phyloP scores from a whole-genome alignment of 1,139 yeast genomes.

The Sugiyamaella paludigena region DNA sequence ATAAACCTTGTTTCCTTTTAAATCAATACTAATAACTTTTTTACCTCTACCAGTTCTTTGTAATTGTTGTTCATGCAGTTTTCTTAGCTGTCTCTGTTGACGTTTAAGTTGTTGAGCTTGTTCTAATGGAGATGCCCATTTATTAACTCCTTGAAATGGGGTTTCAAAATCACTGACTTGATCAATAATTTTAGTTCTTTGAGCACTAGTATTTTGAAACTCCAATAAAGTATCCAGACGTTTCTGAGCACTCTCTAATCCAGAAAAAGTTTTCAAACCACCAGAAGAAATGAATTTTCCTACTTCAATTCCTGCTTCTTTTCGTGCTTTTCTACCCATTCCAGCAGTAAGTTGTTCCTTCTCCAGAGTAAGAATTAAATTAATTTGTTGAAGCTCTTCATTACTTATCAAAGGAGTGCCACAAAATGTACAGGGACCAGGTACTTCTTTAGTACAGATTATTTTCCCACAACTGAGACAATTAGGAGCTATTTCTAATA shows the following conservation, averaged over 20 bases:
- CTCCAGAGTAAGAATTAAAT: conserved; percentile 37
- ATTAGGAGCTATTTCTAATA: conserved; percentile 88
- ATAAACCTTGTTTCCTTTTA: conserved; percentile 74
- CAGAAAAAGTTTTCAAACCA: conserved; percentile 33
- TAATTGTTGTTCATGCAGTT: conserved; percentile 56
- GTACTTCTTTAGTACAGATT: conserved; percentile 84
- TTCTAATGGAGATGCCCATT: conserved; percentile 89
- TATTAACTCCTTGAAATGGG: conserved; percentile 48
- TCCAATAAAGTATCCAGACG: conserved; percentile 68
- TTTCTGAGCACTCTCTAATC: conserved; percentile 57
- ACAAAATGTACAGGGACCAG: conserved; percentile 84
- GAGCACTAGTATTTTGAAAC: conserved; percentile 84
- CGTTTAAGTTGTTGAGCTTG: conserved; percentile 77
- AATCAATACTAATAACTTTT: conserved; percentile 71
- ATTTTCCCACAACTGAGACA: conserved; percentile 94
- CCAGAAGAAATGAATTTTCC: conserved; percentile 54
- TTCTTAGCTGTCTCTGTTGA: conserved; percentile 71
- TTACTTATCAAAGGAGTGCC: conserved; percentile 61
- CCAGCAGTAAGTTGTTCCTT: conserved; percentile 32
- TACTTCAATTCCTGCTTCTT: conserved; percentile 26
- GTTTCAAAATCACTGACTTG: conserved; percentile 85
- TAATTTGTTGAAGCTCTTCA: conserved; percentile 60
- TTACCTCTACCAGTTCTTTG: conserved; percentile 70
- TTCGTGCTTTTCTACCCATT: conserved; percentile 31
- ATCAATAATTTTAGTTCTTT: conserved; percentile 88